A percentile compares a stretch with the other conserved stretches of the same genome.
Conservation (phyloP, 108 stramenopile species). For the Cyclotella choctawhatcheeana region DNA sequence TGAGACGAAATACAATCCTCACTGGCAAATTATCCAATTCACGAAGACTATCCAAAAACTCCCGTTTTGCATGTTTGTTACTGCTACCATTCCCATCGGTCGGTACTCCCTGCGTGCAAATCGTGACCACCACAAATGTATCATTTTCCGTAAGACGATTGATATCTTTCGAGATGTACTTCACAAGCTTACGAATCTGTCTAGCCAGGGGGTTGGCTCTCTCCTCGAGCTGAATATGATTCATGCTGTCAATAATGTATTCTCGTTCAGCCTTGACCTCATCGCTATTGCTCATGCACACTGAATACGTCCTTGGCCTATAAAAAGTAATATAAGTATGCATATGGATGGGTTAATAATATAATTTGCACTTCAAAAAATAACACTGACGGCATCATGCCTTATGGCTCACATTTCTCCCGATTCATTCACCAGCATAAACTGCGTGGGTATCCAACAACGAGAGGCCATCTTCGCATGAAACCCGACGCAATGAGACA, state of each 20-base stretch:
- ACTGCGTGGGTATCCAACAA: constrained; percentile 33
- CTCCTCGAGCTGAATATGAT: background rate
- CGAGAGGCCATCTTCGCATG: constrained; percentile 14
- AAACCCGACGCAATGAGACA: constrained; percentile 16
- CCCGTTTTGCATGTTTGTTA: constrained; percentile 16
- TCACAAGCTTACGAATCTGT: background rate
- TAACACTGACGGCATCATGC: too few relatives aligned
- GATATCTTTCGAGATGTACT: background rate
- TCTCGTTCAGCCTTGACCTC: background rate
- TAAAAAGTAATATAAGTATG: too few relatives aligned
- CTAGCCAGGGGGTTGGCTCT: background rate
- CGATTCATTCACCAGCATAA: constrained; percentile 1
- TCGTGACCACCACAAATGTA: constrained; percentile 43
- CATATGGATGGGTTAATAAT: too few relatives aligned
- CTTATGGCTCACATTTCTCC: too few relatives aligned
- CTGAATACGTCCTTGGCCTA: background rate
- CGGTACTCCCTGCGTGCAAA: constrained; percentile 56
- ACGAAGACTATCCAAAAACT: constrained; percentile 45
- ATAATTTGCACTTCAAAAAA: too few relatives aligned
- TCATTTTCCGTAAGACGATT: background rate
- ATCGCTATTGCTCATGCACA: background rate
- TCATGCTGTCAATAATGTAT: background rate
- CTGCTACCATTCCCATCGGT: constrained; percentile 26
- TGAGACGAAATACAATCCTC: constrained; percentile 78
- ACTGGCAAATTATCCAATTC: constrained; percentile 57